These are phyloP conservation scores for Lolium multiflorum DNA, from an alignment of 176 grass and related monocot species.

Conservation along the genomic window DNA sequence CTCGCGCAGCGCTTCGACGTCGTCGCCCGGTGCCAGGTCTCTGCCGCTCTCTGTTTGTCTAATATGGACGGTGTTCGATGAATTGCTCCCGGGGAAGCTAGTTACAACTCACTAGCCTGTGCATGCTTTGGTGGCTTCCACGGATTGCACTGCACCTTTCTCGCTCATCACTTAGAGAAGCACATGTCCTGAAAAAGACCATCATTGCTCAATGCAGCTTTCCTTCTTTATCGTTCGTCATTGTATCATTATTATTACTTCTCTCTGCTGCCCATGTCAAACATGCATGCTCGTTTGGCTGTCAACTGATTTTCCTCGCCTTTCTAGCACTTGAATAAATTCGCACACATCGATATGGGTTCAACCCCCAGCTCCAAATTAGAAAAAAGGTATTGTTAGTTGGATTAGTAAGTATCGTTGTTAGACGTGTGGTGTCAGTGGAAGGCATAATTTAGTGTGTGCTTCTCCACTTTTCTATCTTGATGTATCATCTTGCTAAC, in stretches of 20 bases:
- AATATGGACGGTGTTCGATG: conserved; percentile 39
- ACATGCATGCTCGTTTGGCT: neutral
- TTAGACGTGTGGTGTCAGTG: neutral
- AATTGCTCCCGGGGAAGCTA: neutral
- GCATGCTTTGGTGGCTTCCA: too few relatives aligned
- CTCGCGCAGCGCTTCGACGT: conserved; percentile 84
- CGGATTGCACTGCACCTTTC: too few relatives aligned
- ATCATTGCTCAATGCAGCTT: neutral
- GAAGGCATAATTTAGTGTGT: neutral
- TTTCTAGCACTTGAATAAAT: neutral
- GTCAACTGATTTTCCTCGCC: neutral
- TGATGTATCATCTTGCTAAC: neutral
- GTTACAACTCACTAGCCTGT: too few relatives aligned
- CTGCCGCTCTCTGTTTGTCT: neutral
- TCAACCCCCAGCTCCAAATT: neutral
- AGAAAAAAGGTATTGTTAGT: neutral
- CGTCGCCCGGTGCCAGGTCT: conserved; percentile 90
- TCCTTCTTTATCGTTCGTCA: neutral
- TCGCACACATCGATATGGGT: too few relatives aligned
- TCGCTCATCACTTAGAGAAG: neutral
- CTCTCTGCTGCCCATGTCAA: neutral
- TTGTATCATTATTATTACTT: neutral
- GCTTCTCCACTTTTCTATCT: neutral
- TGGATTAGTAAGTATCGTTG: conserved; percentile 20
- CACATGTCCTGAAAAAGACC: neutral